Base-by-base conservation (phyloP, 2,329 filamentous ascomycete species). In the Chaetomiaceae sp. region DNA sequence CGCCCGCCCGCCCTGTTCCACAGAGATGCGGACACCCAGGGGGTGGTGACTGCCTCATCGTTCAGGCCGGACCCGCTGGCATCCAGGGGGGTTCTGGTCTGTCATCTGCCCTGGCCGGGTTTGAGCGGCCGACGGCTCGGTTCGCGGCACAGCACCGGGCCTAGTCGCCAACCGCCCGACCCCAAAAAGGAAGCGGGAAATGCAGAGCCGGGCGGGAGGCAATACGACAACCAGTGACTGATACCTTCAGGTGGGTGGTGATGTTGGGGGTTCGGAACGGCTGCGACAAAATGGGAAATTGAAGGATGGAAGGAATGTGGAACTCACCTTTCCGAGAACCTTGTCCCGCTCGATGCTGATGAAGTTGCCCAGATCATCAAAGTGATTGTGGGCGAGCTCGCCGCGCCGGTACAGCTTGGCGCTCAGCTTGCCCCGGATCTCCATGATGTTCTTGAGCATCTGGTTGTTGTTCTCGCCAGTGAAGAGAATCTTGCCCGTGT, bases 401-500 rank as follows among this genome's bases (percentile, higher is more conserved):
- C 91, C 89, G 46, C 87, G 86, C 61, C 89, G 89, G 63, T 96
- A 84, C 55, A 96, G 76, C 69, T 96, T 96, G 41, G 87, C 83
- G 25, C 89, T 91, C 56, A 96, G 85, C 69, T 91, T 95, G 63
- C 93, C 93, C 42, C 95, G 85, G 61, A 92, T 90, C 66, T 99
- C 92, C 84, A 96, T 95, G 61, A 99, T 96, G 17, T 87, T 85
- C 57, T 89, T 87, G 54, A 99, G 81, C 93, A 99, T 99, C 72
- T 96, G 90, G 65, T 99, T 99, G 74, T 99, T 99, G 71, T 89
- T 93, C 58, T 88, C 82, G 53, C 93, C 93, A 1, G 89, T 90
- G 67, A 99, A 99, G 27, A 99, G 76, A 51, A 99, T 97, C 68
- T 96, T 96, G 63, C 93, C 93, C 0, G 93, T 97, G 73, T 95